Evolutionary conservation across 2,329 filamentous ascomycete species (phyloP).

Genomic region (Trichoderma breve): DNA sequence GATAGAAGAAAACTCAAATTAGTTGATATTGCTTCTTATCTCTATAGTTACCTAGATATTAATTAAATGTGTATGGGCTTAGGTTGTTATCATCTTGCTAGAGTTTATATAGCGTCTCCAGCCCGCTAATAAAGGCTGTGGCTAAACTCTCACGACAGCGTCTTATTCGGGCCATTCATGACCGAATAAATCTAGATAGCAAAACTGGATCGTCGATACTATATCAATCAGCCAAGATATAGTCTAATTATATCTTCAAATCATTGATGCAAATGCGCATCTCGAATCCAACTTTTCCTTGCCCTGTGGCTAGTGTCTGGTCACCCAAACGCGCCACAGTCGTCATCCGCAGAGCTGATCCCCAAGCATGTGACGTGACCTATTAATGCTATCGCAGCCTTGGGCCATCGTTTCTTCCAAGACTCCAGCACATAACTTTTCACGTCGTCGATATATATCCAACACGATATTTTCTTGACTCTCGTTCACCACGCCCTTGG

Average conservation of each 20-base stretch:
- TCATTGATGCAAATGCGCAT: not conserved
- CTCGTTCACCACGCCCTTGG: not conserved
- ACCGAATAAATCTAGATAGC: not conserved
- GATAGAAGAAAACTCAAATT: not conserved
- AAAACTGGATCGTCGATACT: not conserved
- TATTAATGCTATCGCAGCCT: not conserved
- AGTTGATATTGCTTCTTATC: not conserved
- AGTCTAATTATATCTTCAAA: not conserved
- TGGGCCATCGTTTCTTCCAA: not conserved
- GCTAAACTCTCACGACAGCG: not conserved
- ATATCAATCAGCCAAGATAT: not conserved
- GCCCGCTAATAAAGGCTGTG: not conserved
- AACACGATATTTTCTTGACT: not conserved
- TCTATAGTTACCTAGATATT: not conserved
- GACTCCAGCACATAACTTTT: not conserved
- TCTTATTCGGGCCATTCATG: not conserved
- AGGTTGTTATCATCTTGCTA: not conserved
- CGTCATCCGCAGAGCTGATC: constrained; percentile 13
- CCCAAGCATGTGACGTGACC: constrained; percentile 17
- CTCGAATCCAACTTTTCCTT: not conserved
- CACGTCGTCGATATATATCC: not conserved
- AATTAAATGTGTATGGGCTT: not conserved
- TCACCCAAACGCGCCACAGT: constrained; percentile 12
- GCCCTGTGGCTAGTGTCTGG: constrained; percentile 10
- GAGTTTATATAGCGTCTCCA: not conserved